Evolutionary conservation across 805 yeast species (phyloP), one percentile per base, ranked within the genome.

Genomic region (Lipomyces starkeyi): DNA sequence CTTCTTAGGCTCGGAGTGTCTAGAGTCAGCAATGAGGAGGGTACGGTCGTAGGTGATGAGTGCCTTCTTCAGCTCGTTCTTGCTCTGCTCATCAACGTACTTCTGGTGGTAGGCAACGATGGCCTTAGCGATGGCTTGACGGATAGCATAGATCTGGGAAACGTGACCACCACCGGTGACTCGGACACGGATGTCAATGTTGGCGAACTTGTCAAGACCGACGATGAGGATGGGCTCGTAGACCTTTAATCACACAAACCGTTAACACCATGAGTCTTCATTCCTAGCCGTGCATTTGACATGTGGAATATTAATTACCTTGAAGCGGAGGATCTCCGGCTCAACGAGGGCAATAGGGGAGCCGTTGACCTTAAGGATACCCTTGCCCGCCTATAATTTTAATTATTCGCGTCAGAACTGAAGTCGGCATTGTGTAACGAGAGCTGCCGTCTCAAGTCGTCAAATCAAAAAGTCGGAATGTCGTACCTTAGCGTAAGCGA

Each of bases 101-200:
- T 95, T 95, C 86, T 96, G 99, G 86, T 94, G 96, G 93, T 91
- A 95, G 83, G 99, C 98, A 84, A 95, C 91, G 83, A 95, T 89
- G 85, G 99, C 99, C 88, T 95, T 95, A 81, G 99, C 98, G 84
- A 95, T 91, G 76, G 99, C 99, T 80, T 95, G 99, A 89, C 99
- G 94, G 86, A 95, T 95, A 78, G 99, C 99, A 88, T 95, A 95
- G 66, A 95, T 97, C 88, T 95, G 99, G 76, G 98, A 94, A 78
- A 94, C 98, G 90, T 95, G 99, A 87, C 99, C 99, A 93, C 99
- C 99, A 86, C 99, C 99, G 82, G 97, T 88, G 82, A 95, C 98
- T 85, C 95, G 90, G 83, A 95, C 96, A 88, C 98, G 94, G 87
- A 95, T 92, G 86, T 95, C 99, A 80, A 95, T 90, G 88, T 89